Percentiles rank a stretch among this genome's conserved stretches.
These are phyloP conservation scores for Penicillium riverlandense DNA, from an alignment of 495 filamentous ascomycete genomes.

Conservation along the genomic window DNA sequence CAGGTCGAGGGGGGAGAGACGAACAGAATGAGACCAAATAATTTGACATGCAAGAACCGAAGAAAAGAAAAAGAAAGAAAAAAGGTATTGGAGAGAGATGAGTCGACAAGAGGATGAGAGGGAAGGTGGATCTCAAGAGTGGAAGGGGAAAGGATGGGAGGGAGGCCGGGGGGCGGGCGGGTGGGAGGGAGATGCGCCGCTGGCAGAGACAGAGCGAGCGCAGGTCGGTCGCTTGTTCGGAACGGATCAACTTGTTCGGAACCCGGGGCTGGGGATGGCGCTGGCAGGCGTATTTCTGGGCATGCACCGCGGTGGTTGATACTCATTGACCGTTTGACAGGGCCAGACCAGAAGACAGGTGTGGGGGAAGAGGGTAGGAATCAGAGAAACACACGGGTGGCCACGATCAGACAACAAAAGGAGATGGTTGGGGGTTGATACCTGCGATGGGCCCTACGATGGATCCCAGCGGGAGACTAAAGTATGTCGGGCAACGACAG, in stretches of 20 bases:
- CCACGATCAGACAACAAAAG: neutral
- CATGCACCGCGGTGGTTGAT: conserved; percentile 16
- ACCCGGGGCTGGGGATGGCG: conserved; percentile 31
- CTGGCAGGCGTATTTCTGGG: conserved; percentile 36
- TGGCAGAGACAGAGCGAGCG: conserved; percentile 14
- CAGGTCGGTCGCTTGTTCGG: conserved; percentile 40
- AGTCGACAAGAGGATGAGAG: conserved; percentile 12
- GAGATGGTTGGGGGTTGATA: conserved; percentile 4
- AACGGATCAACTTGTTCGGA: conserved; percentile 32
- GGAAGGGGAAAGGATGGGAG: conserved; percentile 19
- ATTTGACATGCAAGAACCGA: conserved; percentile 4
- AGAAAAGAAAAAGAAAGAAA: conserved; percentile 8
- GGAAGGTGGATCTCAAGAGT: conserved; percentile 26
- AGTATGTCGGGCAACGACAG: conserved; percentile 6
- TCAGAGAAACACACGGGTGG: neutral
- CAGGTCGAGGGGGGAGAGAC: conserved; percentile 6
- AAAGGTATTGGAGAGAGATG: neutral
- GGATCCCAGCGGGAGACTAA: conserved; percentile 25
- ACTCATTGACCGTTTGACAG: neutral
- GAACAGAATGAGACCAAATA: neutral
- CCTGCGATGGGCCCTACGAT: conserved; percentile 18
- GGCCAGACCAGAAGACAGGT: neutral
- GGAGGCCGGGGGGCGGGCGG: conserved; percentile 16
- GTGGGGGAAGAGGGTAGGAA: neutral
- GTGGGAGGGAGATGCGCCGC: neutral